Percentiles rank a stretch among this genome's conserved stretches.
Evolutionary conservation across 1,139 yeast species (phyloP).

Genomic region (Chernovozyma sophiae-reginae): DNA sequence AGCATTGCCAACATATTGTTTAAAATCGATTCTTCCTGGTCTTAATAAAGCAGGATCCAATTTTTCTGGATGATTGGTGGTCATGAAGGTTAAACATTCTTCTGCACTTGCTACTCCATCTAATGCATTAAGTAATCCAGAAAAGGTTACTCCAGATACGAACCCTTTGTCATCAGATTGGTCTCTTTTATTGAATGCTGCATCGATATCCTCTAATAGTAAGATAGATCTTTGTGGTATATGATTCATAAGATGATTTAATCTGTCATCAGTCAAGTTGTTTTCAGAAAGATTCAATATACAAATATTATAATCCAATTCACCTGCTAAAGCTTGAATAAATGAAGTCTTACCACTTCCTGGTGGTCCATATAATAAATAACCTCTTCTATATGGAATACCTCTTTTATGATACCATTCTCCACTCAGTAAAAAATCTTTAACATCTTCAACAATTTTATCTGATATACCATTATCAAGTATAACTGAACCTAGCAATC

Average conservation of each 20-base stretch:
- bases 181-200: slow-evolving; percentile 83
- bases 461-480: slow-evolving; percentile 74
- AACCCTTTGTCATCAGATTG: slow-evolving; percentile 76
- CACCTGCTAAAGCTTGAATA: slow-evolving; percentile 96
- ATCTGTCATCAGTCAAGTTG: slow-evolving; percentile 87
- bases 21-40: slow-evolving; percentile 93
- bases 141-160: slow-evolving; percentile 85
- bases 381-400: slow-evolving; percentile 95
- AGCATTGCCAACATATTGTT: slow-evolving; percentile 81
- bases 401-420: slow-evolving; percentile 95
- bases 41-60: slow-evolving; percentile 82
- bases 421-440: slow-evolving; percentile 74
- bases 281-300: slow-evolving; percentile 86
- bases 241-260: slow-evolving; percentile 93
- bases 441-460: slow-evolving; percentile 62
- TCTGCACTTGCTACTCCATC: slow-evolving; percentile 99
- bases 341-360: slow-evolving; percentile 96
- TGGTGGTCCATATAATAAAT: slow-evolving; percentile 93
- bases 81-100: slow-evolving; percentile 94
- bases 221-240: slow-evolving; percentile 86
- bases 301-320: slow-evolving; percentile 91
- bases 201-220: slow-evolving; percentile 88
- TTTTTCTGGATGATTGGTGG: slow-evolving; percentile 93
- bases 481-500: slow-evolving; percentile 81
- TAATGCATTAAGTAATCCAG: slow-evolving; percentile 87